A percentile compares a stretch with the other conserved stretches of the same genome.
These are phyloP conservation scores for Entamoeba invadens DNA, from an alignment of 208 protist genomes.

Conservation along the genomic window DNA sequence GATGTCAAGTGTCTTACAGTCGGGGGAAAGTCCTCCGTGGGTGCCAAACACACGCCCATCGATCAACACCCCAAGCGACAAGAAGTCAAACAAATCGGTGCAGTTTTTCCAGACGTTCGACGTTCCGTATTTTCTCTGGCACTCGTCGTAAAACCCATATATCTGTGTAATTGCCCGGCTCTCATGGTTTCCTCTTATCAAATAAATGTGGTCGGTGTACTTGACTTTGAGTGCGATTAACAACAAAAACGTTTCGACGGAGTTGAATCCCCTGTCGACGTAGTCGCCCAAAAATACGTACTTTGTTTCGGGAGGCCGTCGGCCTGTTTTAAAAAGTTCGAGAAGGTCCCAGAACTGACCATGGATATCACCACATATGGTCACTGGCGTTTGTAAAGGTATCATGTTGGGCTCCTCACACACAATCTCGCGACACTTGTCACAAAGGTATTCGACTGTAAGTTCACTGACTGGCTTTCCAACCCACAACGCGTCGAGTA, in stretches of 20 bases:
- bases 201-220: slow-evolving; percentile 75
- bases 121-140: slow-evolving; percentile 82
- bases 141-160: slow-evolving; percentile 97
- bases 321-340: slow-evolving; percentile 86
- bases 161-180: slow-evolving; percentile 86
- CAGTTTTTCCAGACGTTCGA: slow-evolving; percentile 81
- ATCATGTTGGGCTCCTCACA: slow-evolving; percentile 78
- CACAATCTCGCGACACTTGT: slow-evolving; percentile 52
- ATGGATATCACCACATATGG: slow-evolving; percentile 78
- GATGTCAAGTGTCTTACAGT: slow-evolving; percentile 68
- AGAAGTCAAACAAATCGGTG: slow-evolving; percentile 88
- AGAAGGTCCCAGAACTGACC: slow-evolving; percentile 87
- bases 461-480: not conserved
- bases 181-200: slow-evolving; percentile 92
- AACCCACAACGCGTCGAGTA: not conserved
- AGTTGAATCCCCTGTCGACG: slow-evolving; percentile 23
- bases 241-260: slow-evolving; percentile 18
- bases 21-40: slow-evolving; percentile 73
- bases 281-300: slow-evolving; percentile 57
- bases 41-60: slow-evolving; percentile 86
- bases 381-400: slow-evolving; percentile 65
- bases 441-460: not conserved
- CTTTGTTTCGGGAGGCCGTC: slow-evolving; percentile 78
- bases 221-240: slow-evolving; percentile 52
- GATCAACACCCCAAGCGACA: slow-evolving; percentile 80